Evolutionary conservation across 2,329 filamentous ascomycete genomes (phyloP).

Genomic region (Penicillium hesseltinei): DNA sequence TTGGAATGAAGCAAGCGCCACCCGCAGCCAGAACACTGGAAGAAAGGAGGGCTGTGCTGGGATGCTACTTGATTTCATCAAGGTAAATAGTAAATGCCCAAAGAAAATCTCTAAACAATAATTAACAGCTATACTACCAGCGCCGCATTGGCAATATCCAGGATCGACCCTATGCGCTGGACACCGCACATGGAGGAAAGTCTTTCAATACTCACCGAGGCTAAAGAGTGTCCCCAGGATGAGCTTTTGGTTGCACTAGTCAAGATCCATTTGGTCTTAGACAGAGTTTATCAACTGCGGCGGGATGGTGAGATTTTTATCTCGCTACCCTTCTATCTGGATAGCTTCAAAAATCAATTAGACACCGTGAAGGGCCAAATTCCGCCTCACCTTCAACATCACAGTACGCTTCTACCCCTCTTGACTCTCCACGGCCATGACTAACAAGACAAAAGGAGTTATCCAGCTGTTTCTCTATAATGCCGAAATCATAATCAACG

Average conservation of each 20-base stretch:
- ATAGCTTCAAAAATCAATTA: slow-evolving; percentile 22
- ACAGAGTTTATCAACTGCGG: slow-evolving; percentile 18
- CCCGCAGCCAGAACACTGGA: slow-evolving; percentile 45
- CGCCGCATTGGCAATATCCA: slow-evolving; percentile 34
- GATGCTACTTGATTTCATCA: slow-evolving; percentile 48
- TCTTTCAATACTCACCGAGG: slow-evolving; percentile 47
- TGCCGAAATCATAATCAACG: slow-evolving; percentile 26
- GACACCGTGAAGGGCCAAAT: slow-evolving; percentile 20
- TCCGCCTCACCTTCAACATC: slow-evolving; percentile 16
- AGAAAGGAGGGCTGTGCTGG: slow-evolving; percentile 51
- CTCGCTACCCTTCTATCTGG: slow-evolving; percentile 18
- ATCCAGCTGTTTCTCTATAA: slow-evolving; percentile 14
- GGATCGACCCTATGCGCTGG: slow-evolving; percentile 54
- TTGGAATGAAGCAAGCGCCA: slow-evolving; percentile 16
- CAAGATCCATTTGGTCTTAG: slow-evolving; percentile 25
- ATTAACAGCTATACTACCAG: slow-evolving; percentile 21
- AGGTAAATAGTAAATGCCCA: slow-evolving; percentile 32
- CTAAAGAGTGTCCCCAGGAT: slow-evolving; percentile 52
- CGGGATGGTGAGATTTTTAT: slow-evolving; percentile 15
- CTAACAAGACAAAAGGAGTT: slow-evolving; percentile 12
- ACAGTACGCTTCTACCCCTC: slow-evolving; percentile 17
- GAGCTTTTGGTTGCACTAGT: slow-evolving; percentile 43
- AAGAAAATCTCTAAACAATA: background rate
- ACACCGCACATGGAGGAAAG: slow-evolving; percentile 60
- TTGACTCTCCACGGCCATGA: background rate